Evolutionary conservation across 2,329 filamentous ascomycete genomes (phyloP), one percentile per base, ranked within the genome.

Genomic region (Xylaria sp.): DNA sequence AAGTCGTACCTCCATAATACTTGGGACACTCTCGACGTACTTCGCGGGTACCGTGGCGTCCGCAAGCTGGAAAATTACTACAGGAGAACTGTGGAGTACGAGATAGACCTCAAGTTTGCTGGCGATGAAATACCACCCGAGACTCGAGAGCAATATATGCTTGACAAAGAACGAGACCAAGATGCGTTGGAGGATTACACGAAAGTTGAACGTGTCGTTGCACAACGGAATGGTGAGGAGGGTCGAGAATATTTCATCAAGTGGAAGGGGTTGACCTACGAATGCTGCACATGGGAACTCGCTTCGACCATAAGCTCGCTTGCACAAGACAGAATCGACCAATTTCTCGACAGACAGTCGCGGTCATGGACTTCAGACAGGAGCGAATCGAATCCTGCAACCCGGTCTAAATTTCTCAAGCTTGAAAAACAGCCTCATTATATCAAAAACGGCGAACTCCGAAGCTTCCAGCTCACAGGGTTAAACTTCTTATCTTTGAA

Each of bases 401-500:
- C 93, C 1, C 90, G 96, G 63, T 89, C 91, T 36, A 84, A 88
- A 85, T 95, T 87, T 87, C 88, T 82, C 64, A 94, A 86, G 80
- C 83, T 97, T 72, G 91, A 92, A 70, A 88, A 90, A 67, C 95
- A 98, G 76, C 96, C 96, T 0, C 86, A 88, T 41, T 99, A 97
- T 78, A 90, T 99, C 81, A 88, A 91, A 73, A 89, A 90, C 74
- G 96, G 96, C 52, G 89, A 96, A 79, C 88, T 99, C 62, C 91
- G 96, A 74, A 91, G 94, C 72, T 99, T 99, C 79, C 97, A 99
- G 81, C 87, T 98, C 75, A 93, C 92, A 73, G 96, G 97, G 36
- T 85, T 99, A 69, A 98, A 98, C 83, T 99, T 98, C 81, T 85
- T 99, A 71, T 93, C 93, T 55, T 94, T 97, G 81, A 97, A 98